These are phyloP conservation scores for Starmerella kuoi DNA, from an alignment of 805 yeast genomes.

Conservation along the genomic window DNA sequence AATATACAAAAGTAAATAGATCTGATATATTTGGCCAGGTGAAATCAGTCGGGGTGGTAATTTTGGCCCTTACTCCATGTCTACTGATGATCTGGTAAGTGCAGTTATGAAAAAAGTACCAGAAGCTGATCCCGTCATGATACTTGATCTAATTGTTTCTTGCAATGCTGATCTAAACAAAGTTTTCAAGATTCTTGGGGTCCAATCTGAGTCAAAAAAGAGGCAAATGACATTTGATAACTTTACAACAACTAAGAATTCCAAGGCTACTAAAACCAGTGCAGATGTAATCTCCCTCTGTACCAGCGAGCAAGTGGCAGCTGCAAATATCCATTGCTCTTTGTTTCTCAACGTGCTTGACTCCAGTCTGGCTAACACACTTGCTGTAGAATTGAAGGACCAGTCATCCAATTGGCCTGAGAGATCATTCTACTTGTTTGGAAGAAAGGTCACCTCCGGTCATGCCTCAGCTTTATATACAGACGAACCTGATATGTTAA, in stretches of 20 bases:
- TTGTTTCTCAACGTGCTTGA: conserved; percentile 45
- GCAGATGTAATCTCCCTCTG: conserved; percentile 29
- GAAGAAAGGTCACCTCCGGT: conserved; percentile 47
- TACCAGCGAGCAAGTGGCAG: conserved; percentile 39
- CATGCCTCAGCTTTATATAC: conserved; percentile 38
- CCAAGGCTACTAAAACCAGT: conserved; percentile 7
- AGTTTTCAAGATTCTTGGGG: conserved; percentile 34
- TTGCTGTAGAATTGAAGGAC: conserved; percentile 35
- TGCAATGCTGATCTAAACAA: conserved; percentile 42
- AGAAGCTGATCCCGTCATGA: conserved; percentile 30
- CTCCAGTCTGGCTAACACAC: conserved; percentile 34
- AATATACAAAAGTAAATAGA: too few species aligned
- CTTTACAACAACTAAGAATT: conserved; percentile 5
- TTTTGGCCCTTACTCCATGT: too few species aligned
- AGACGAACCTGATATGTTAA: conserved; percentile 18
- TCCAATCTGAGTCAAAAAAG: conserved; percentile 8
- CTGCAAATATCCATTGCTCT: conserved; percentile 37
- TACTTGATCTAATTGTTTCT: conserved; percentile 41
- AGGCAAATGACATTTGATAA: conserved; percentile 19
- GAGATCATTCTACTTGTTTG: conserved; percentile 49
- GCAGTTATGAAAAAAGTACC: conserved; percentile 33
- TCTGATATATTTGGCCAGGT: too few species aligned
- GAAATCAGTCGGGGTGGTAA: too few species aligned
- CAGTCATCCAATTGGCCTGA: conserved; percentile 33
- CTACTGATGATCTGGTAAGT: conserved; percentile 19